Evolutionary conservation across 352 stramenopile genomes (phyloP).

Genomic region (Phytopythium helicoides): DNA sequence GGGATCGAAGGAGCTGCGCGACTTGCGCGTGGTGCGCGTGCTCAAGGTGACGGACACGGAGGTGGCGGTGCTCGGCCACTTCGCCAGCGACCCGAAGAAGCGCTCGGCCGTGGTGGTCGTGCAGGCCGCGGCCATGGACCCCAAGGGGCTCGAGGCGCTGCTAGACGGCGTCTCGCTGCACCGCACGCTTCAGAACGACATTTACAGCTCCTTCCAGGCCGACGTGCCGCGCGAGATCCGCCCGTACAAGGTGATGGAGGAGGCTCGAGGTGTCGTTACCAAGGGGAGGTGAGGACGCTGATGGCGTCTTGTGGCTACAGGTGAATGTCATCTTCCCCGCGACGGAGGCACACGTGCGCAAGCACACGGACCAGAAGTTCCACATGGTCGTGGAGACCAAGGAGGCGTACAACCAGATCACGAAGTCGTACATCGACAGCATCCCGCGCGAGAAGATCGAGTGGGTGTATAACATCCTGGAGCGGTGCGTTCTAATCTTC

Average conservation of each 20-base stretch:
- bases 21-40: conserved; percentile 60
- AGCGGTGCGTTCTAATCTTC: conserved; percentile 54
- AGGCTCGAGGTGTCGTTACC: too few species aligned
- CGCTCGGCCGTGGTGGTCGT: conserved; percentile 66
- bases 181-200: conserved; percentile 72
- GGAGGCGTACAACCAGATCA: conserved; percentile 72
- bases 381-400: conserved; percentile 84
- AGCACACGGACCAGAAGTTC: conserved; percentile 83
- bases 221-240: conserved; percentile 65
- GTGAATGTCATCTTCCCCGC: conserved; percentile 84
- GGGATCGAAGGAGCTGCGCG: conserved; percentile 39
- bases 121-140: conserved; percentile 59
- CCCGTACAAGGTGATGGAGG: conserved; percentile 59
- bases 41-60: conserved; percentile 69
- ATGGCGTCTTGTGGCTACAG: conserved; percentile 16
- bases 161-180: conserved; percentile 64
- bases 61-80: conserved; percentile 67
- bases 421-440: conserved; percentile 71
- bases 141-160: conserved; percentile 32
- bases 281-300: too few species aligned
- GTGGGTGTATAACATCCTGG: conserved; percentile 89
- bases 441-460: conserved; percentile 75
- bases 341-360: conserved; percentile 73
- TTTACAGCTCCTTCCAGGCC: conserved; percentile 78
- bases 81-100: conserved; percentile 56